Base-by-base conservation (phyloP, 2,329 filamentous ascomycete genomes). In the Orbilia javanica region DNA sequence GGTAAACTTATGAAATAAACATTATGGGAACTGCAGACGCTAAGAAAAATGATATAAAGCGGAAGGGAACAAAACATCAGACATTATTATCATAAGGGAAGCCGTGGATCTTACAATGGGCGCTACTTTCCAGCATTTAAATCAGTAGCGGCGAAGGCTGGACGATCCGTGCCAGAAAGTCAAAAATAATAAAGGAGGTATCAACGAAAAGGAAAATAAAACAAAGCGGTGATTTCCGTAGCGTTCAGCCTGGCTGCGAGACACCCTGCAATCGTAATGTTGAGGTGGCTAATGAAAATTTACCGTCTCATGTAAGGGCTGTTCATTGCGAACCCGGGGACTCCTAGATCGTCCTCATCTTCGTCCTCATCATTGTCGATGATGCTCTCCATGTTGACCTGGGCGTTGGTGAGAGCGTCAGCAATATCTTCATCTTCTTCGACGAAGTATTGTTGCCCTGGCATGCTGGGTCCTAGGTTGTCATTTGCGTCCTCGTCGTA, bases 281-380 rank as follows among this genome's bases (percentile, higher is more conserved):
- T 10, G 34, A 11, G 20, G n/a, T 44, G 39, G 22, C 18, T 34
- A 20, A 27, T 18, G 36, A 15, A 27, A 18, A 20, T 13, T 67
- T 63, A 76, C 25, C 69, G 66, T 29, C 75, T 69, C 10, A 55
- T 79, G 25, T 60, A 79, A 11, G 71, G 71, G 34, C 77, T 79
- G 8, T 62, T 53, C 46, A 53, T 65, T 15, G 77, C 70, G 70
- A 79, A 79, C 15, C 72, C 66, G 5, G 78, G 78, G 5, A 75
- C 64, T 10, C 80, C 81, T n/a, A 74, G 63, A 62, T 82, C 80
- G 15, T 80, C 81, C 25, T 68, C 80, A 11, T 64, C 80, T 27
- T 52, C 69, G 10, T 80, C 81, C 44, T 52, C 69, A 15, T 80
- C 81, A 63, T 72, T 76, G 29, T 81, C 81, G 29, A 79, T 75